These are phyloP conservation scores for Apophysomyces trapeziformis DNA, from an alignment of 371 early-diverging fungal genomes.

Conservation along the genomic window DNA sequence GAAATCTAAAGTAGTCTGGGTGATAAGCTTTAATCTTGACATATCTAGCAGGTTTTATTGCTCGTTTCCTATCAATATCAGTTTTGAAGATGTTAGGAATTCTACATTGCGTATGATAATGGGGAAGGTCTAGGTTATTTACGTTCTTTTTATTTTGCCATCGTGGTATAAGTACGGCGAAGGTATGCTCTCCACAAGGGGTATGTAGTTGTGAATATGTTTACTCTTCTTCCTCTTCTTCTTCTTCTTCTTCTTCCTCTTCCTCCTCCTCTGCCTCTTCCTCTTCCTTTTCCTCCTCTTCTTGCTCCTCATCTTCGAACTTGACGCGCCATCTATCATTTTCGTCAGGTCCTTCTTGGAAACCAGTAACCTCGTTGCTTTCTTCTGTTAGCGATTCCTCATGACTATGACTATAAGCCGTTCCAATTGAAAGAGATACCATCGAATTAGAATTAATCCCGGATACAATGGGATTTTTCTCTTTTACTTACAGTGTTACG, in stretches of 20 bases:
- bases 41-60: no score
- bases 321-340: slow-evolving; percentile 61
- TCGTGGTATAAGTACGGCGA: background rate
- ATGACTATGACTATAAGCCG: slow-evolving; percentile 43
- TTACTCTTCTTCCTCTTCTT: slow-evolving; percentile 13
- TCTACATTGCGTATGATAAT: background rate
- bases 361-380: slow-evolving; percentile 56
- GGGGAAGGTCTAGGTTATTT: no score
- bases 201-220: background rate
- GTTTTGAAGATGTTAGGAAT: background rate
- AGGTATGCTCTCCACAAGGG: slow-evolving; percentile 4
- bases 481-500: slow-evolving; percentile 44
- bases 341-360: slow-evolving; percentile 53
- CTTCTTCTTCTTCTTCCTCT: slow-evolving; percentile 19
- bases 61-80: no score
- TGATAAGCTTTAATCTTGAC: no score
- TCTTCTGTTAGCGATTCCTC: slow-evolving; percentile 43
- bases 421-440: background rate
- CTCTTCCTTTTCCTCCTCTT: slow-evolving; percentile 20
- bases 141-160: no score
- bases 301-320: slow-evolving; percentile 26
- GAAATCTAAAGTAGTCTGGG: no score
- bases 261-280: slow-evolving; percentile 15
- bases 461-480: no score
- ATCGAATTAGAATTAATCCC: no score